Evolutionary conservation across 768 basidiomycete genomes (phyloP), one percentile per base, ranked within the genome.

Genomic region (Thelephora ganbajun): DNA sequence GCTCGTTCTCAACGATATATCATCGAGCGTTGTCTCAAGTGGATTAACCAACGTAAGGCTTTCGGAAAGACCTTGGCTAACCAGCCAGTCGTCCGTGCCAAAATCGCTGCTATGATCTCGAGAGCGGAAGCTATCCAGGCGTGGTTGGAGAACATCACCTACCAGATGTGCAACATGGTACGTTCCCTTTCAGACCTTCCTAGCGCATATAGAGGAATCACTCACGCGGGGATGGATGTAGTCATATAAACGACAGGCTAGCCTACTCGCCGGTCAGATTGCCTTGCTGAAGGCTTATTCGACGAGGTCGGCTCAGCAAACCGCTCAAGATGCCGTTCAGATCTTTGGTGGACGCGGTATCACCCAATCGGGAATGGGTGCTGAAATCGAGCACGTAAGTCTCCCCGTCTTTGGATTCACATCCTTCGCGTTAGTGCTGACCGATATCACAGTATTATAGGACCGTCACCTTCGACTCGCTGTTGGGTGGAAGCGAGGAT

Each of bases 1-100:
- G 79, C 77, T 16, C 67, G 73, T 35, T 61, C 66, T 19, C 88
- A 91, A 54, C 77, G 91, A 30, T 44, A 63, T 19, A 71, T 76
- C 58, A 74, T 89, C 35, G 90, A 93, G 57, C 90, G 92, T 64
- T 91, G 87, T 58, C 59, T 93, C 53, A 82, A 85, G 77, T 97
- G 93, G 93, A 71, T 79, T 2, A 76, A 73, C 46, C 90, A 96
- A 61, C 80, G 93, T 36, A 83, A 88, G 57, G 92, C 89, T 7
- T 94, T 94, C 56, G 93, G 92, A 45, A 92, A 86, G 63, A 88
- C 83, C 2, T 67, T 94, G 36, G 74, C 76, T 52, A 76, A 83
- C 2, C 85, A 90, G 58, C 77, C 92, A 0, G 85, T 97, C 50
- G 86, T 98, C 56, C 80, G 93, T 18, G 66, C 77, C 39, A 96